Conservation (phyloP, 2,329 filamentous ascomycete genomes). For the Onygena corvina region DNA sequence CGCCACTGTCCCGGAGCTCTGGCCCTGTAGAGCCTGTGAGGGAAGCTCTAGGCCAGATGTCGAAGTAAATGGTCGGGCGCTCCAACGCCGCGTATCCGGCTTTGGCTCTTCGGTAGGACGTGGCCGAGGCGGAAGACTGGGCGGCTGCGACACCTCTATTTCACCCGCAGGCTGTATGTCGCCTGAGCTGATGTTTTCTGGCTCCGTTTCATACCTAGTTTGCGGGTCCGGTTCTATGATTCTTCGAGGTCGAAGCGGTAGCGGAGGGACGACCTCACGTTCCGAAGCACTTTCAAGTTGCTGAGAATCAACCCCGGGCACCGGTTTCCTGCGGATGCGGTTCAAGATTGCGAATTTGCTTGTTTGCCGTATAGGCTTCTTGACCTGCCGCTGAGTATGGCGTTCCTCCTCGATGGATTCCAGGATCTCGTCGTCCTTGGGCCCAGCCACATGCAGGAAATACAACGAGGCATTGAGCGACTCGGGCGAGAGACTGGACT, state of each 20-base stretch:
- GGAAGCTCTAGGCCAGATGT: slow-evolving; percentile 1
- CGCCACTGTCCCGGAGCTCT: neutral
- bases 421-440: slow-evolving; percentile 41
- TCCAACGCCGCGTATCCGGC: slow-evolving; percentile 9
- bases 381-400: slow-evolving; percentile 1
- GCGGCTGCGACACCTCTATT: neutral
- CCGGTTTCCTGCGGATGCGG: slow-evolving; percentile 31
- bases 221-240: neutral
- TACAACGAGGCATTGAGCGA: slow-evolving; percentile 83
- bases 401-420: slow-evolving; percentile 30
- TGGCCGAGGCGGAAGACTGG: slow-evolving; percentile 9
- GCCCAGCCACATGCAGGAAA: slow-evolving; percentile 68
- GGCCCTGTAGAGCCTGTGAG: neutral
- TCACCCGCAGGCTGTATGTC: neutral
- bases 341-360: slow-evolving; percentile 22
- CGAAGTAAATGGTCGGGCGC: slow-evolving; percentile 1
- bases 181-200: neutral
- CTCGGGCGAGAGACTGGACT: slow-evolving; percentile 68
- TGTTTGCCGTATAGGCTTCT: slow-evolving; percentile 5
- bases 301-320: slow-evolving; percentile 17
- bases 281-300: neutral
- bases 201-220: neutral
- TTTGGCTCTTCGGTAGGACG: slow-evolving; percentile 2
- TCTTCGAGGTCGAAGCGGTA: neutral
- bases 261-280: neutral